A percentile compares a stretch with the other conserved stretches of the same genome.
These are phyloP conservation scores for Cladosporium phlei DNA, from an alignment of 2,329 filamentous ascomycete species.

Conservation along the genomic window DNA sequence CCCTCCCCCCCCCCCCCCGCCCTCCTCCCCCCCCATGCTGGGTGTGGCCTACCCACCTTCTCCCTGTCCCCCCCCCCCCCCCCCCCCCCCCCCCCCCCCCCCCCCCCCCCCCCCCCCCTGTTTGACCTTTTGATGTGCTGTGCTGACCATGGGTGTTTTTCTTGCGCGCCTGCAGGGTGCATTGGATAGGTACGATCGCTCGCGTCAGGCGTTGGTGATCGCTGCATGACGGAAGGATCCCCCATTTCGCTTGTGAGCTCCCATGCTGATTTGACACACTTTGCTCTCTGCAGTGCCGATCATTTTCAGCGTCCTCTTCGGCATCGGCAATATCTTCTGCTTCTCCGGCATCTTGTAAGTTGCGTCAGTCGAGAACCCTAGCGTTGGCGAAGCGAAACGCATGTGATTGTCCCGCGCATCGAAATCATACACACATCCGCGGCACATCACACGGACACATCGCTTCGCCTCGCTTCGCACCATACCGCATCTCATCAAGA, in stretches of 20 bases:
- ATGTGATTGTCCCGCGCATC: conserved; percentile 7
- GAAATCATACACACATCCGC: too few species aligned
- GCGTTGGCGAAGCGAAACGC: background rate
- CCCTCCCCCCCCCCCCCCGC: too few species aligned
- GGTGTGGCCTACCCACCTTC: too few species aligned
- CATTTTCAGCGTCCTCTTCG: conserved; percentile 46
- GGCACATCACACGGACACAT: too few species aligned
- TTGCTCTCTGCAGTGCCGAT: conserved; percentile 42
- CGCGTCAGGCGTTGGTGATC: conserved; percentile 14
- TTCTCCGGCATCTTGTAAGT: conserved; percentile 59
- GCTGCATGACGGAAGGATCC: background rate
- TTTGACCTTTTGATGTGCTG: conserved; percentile 16
- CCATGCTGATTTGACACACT: conserved; percentile 5
- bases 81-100: too few species aligned
- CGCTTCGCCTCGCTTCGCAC: too few species aligned
- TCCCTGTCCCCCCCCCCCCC: too few species aligned
- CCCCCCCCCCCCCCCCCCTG: too few species aligned
- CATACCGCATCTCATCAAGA: background rate
- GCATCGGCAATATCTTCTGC: conserved; percentile 56
- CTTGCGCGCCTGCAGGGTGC: conserved; percentile 36
- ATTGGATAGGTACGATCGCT: conserved; percentile 44
- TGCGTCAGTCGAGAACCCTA: too few species aligned
- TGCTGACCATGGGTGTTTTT: conserved; percentile 29
- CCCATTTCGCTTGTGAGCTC: too few species aligned
- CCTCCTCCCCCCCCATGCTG: too few species aligned